A percentile compares a stretch with the other conserved stretches of the same genome.
Evolutionary conservation across 169 alveolate species (phyloP).

Genomic region (Amoebophrya sp.): DNA sequence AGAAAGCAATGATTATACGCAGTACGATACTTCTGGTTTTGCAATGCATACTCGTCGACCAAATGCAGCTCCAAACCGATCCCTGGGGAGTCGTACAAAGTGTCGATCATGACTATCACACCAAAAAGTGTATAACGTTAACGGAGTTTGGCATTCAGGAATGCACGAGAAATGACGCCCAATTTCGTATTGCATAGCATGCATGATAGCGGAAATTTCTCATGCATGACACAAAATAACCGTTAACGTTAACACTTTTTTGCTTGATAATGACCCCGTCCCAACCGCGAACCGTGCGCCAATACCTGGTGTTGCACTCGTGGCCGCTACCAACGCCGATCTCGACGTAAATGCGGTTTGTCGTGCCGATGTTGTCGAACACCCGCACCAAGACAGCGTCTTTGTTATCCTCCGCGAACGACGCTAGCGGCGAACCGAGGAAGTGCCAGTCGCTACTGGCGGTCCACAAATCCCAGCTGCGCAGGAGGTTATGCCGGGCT

Average conservation of each 20-base stretch:
- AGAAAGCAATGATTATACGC: too few species aligned
- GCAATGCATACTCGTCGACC: neutral
- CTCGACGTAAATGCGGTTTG: neutral
- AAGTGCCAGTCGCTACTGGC: neutral
- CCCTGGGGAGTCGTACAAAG: neutral
- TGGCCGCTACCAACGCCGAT: neutral
- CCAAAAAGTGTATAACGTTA: too few species aligned
- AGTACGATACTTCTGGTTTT: too few species aligned
- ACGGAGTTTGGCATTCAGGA: too few species aligned
- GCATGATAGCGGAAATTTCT: too few species aligned
- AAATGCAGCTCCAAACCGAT: neutral
- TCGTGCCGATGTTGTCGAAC: neutral
- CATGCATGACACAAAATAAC: too few species aligned
- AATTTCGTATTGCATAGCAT: too few species aligned
- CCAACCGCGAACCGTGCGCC: neutral
- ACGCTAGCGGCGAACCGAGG: neutral
- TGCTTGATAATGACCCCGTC: too few species aligned
- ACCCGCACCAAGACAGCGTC: neutral
- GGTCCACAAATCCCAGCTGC: neutral
- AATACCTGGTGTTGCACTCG: neutral
- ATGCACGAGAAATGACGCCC: too few species aligned
- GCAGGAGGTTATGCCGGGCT: neutral
- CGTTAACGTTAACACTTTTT: too few species aligned
- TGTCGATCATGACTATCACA: neutral
- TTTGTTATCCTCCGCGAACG: neutral